Evolutionary conservation across 1,284 basidiomycete genomes (phyloP), one percentile per base, ranked within the genome.

Genomic region (Caloboletus inedulis): DNA sequence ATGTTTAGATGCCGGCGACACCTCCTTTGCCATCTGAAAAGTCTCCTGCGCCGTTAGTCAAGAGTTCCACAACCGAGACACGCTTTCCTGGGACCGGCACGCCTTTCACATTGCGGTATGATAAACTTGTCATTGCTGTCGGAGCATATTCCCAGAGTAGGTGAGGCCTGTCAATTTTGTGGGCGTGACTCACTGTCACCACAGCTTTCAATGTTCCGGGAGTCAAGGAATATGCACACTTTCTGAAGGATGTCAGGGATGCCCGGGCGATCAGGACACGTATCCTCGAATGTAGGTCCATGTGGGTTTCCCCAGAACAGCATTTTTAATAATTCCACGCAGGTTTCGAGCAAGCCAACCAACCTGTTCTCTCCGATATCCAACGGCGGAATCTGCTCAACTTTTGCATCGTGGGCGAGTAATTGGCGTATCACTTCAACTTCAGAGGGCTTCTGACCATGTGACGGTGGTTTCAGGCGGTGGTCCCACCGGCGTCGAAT

Each of bases 71-170:
- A 21, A 29, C 56, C 3, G 46, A 56, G 34, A 43, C 52, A 21
- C 47, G 55, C n/a, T 49, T 55, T 45, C 56, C 56, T 1, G 54
- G 44, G 0, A 37, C 48, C 0, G 48, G 59, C 3, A 59, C 54
- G 4, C 42, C 51, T 33, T 85, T 87, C 63, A 71, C 74, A 13
- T 46, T 92, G 53, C 69, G 69, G 47, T 93, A 88, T 63, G 91
- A 95, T 71, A 90, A 89, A 67, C 78, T 96, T 7, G 82, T 95
- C 42, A 83, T 95, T 49, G 83, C 89, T 2, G 89, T 92, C 1
- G 93, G 93, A 1, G 84, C 87, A 47, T 94, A 94, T 69, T 84
- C 82, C 2, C 90, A 92, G 62, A 94, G 85, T 84, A 53, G 72
- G 79, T 47, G 4, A 69, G 33, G 9, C 9, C 16, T 39, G 14